phyloP scores from a whole-genome alignment of 371 early-diverging fungal genomes.

The Mortierella sp. region DNA sequence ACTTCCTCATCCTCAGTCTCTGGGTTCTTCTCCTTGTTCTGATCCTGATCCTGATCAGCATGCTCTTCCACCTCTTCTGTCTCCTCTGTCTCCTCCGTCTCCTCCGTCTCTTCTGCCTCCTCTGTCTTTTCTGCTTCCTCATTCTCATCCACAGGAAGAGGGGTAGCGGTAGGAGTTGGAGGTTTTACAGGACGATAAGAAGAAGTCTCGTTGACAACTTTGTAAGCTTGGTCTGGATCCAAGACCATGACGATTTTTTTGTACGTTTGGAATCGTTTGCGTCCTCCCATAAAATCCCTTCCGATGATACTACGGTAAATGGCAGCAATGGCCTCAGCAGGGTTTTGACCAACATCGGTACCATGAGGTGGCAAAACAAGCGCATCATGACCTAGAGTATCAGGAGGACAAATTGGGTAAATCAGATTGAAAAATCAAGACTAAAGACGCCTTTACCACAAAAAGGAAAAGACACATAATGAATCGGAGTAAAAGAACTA shows the following conservation, averaged over 20 bases:
- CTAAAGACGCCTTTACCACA: neutral
- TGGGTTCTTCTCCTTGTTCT: neutral
- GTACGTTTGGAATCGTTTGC: conserved; percentile 51
- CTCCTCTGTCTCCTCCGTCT: neutral
- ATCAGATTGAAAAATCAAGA: neutral
- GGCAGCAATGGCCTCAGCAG: conserved; percentile 44
- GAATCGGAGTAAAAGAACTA: conserved; percentile 1
- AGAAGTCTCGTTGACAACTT: conserved; percentile 47
- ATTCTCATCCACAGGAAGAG: conserved; percentile 17
- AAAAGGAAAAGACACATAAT: neutral
- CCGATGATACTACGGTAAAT: conserved; percentile 50
- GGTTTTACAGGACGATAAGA: conserved; percentile 40
- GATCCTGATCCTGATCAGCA: too few species aligned
- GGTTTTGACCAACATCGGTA: conserved; percentile 42
- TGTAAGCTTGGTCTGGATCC: conserved; percentile 46
- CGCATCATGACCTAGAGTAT: conserved; percentile 39
- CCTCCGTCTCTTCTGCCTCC: neutral
- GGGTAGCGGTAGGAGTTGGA: conserved; percentile 5
- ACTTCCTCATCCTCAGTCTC: neutral
- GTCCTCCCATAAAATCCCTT: conserved; percentile 49
- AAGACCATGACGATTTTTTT: conserved; percentile 53
- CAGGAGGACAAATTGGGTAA: neutral
- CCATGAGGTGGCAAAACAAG: conserved; percentile 51
- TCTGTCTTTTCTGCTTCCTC: conserved; percentile 5
- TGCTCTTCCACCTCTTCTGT: neutral